These are phyloP conservation scores for Croton setiger DNA, from an alignment of 441 rosid genomes.

Conservation along the genomic window DNA sequence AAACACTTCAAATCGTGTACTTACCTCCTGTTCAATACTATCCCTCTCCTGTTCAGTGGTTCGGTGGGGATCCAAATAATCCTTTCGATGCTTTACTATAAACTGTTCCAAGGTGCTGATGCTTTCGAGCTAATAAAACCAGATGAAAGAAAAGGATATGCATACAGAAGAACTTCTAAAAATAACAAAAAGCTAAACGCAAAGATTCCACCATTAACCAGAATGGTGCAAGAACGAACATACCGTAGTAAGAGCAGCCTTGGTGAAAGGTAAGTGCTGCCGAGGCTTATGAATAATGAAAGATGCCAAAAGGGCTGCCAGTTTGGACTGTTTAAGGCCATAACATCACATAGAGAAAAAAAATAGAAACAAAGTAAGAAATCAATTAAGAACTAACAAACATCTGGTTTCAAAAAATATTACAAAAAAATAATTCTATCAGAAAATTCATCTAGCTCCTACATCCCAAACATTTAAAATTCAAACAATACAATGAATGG, in stretches of 20 bases:
- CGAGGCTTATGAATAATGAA: constrained; percentile 82
- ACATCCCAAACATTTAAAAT: background rate
- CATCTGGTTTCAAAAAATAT: background rate
- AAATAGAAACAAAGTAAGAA: background rate
- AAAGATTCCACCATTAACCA: background rate
- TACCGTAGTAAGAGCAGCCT: constrained; percentile 82
- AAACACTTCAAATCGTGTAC: constrained; percentile 16
- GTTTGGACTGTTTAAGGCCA: constrained; percentile 49
- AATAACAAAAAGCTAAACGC: background rate
- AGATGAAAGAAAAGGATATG: background rate
- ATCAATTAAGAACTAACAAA: background rate
- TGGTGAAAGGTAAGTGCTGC: constrained; percentile 64
- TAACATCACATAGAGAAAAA: constrained; percentile 1
- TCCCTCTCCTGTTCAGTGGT: constrained; percentile 93
- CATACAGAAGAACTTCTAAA: background rate
- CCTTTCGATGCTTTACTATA: constrained; percentile 83
- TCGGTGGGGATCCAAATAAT: constrained; percentile 78
- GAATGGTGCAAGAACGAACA: constrained; percentile 11
- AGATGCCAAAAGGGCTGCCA: constrained; percentile 84
- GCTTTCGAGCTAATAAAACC: constrained; percentile 64
- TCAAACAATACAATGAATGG: background rate
- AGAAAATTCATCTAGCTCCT: background rate
- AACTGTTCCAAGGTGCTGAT: constrained; percentile 78
- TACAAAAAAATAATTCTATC: background rate
- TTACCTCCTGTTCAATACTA: constrained; percentile 93